Evolutionary conservation across 805 yeast species (phyloP), one percentile per base, ranked within the genome.

Genomic region (Candida fluviatilis): DNA sequence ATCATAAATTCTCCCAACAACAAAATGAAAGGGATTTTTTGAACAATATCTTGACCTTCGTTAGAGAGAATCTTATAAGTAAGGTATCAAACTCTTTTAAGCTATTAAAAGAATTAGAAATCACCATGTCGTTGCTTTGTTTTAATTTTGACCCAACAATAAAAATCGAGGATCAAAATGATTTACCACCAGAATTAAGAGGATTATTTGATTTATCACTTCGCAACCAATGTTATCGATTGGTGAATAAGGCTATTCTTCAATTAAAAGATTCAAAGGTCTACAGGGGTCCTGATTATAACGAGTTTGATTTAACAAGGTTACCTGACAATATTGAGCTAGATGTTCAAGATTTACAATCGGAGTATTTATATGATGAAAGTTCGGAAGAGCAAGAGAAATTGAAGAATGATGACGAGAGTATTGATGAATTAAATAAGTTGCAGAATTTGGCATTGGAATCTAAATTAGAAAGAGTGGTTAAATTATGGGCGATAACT

Each of bases 51-150:
- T 69, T 84, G 15, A 54, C 62, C 6, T 83, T 83, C 58, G 81
- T 84, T 6, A 70, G 80, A 42, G 75, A 71, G 15, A 80, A 80
- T 50, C 57, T 85, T 45, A 76, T 86, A 4, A 67, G 69, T 44
- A 77, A 82, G 41, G 83, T 81, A 1, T 69, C 83, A 2, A 71
- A 74, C 36, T 80, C 80, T 34, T 65, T 65, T 45, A 66, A 66
- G 40, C 77, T 83, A 42, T 69, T 88, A 59, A 75, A 76, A 38
- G 91, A 86, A 46, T 62, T 89, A 43, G 96, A 90, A 54, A 66
- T 81, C 31, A 80, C 95, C 2, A 85, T 89, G 93, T 87, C 95
- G 16, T 66, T 89, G 42, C 62, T 89, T 26, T 77, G 80, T 49
- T 76, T 73, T 51, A 71, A 73, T 26, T 61, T 64, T 42, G 64